Evolutionary conservation across 129 eudicot species (phyloP).

Genomic region (Pseudognaphalium luteoalbum): DNA sequence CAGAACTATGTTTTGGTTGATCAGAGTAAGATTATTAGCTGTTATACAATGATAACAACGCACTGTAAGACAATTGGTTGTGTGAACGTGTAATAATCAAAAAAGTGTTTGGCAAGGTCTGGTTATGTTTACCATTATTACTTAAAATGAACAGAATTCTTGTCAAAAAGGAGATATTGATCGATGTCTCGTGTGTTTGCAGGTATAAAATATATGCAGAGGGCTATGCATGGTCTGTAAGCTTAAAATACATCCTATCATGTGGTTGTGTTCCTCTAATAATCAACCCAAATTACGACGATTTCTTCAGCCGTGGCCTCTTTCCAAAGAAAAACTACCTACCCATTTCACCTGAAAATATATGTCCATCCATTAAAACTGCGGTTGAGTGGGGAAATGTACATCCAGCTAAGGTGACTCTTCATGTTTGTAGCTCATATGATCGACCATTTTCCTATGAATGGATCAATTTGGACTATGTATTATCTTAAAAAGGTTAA

Average conservation of each 20-base stretch:
- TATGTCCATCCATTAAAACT: slow-evolving; percentile 56
- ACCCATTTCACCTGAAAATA: slow-evolving; percentile 50
- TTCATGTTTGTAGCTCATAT: slow-evolving; percentile 9
- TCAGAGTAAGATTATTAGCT: background rate
- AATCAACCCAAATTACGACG: slow-evolving; percentile 66
- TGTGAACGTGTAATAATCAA: background rate
- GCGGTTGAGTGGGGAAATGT: slow-evolving; percentile 79
- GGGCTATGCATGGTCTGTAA: slow-evolving; percentile 95
- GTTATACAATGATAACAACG: no score
- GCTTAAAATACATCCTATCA: slow-evolving; percentile 79
- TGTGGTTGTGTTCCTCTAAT: slow-evolving; percentile 81
- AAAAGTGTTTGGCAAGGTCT: background rate
- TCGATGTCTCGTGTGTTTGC: slow-evolving; percentile 19
- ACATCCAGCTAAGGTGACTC: slow-evolving; percentile 48
- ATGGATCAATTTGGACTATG: background rate
- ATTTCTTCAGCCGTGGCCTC: slow-evolving; percentile 83
- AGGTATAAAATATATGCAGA: slow-evolving; percentile 94
- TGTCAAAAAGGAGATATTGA: background rate
- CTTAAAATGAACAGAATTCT: no score
- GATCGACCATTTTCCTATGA: background rate
- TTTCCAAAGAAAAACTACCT: slow-evolving; percentile 60
- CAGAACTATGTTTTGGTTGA: background rate
- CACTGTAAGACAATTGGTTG: no score
- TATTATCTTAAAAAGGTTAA: background rate
- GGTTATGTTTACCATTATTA: background rate